Conservation (phyloP, 441 rosid genomes). For the California macrophylla region DNA sequence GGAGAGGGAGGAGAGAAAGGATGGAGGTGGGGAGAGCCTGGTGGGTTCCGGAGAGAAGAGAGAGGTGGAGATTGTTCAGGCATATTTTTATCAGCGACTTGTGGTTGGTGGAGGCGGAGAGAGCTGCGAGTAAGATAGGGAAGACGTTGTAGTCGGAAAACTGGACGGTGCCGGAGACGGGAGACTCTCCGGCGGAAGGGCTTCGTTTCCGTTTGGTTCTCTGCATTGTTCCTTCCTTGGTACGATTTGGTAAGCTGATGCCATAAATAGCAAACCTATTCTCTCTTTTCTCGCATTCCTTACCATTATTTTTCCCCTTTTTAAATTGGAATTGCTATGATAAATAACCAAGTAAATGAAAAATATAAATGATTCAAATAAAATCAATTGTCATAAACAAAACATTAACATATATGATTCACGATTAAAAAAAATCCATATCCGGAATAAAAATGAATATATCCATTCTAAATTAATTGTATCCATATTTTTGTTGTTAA, state of each 20-base stretch:
- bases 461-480: too few species aligned
- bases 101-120: slow-evolving; percentile 8
- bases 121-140: slow-evolving; percentile 33
- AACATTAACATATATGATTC: too few species aligned
- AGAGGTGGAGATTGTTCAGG: slow-evolving; percentile 20
- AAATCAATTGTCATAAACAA: too few species aligned
- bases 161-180: background rate
- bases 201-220: background rate
- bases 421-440: too few species aligned
- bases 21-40: slow-evolving; percentile 21
- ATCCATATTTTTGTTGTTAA: too few species aligned
- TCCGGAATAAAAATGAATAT: too few species aligned
- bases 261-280: too few species aligned
- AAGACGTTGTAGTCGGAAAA: slow-evolving; percentile 12
- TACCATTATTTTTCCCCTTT: too few species aligned
- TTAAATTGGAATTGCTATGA: too few species aligned
- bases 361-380: too few species aligned
- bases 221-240: background rate
- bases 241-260: background rate
- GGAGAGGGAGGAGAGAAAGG: slow-evolving; percentile 34
- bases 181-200: background rate
- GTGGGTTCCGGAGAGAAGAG: slow-evolving; percentile 22
- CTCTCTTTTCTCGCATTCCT: too few species aligned
- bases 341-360: too few species aligned
- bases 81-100: slow-evolving; percentile 22